phyloP scores from a whole-genome alignment of 805 yeast species.

The Metschnikowia continentalis region DNA sequence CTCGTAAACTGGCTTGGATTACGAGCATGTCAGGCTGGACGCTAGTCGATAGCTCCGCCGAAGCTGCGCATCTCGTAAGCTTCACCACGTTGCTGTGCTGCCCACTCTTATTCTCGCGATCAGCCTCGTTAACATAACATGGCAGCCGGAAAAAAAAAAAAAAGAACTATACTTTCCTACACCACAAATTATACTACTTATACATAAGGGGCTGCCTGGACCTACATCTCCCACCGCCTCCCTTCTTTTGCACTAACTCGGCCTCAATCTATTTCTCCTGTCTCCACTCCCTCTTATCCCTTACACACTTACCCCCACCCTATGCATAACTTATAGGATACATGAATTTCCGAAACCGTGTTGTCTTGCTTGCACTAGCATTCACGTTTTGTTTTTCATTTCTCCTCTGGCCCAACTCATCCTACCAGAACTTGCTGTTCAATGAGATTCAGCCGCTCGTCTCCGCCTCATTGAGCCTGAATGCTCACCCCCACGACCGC shows the following conservation, averaged over 20 bases:
- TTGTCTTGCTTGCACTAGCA: conserved; percentile 6
- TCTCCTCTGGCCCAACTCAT: conserved; percentile 11
- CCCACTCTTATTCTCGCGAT: neutral
- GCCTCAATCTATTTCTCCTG: neutral
- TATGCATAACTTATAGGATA: neutral
- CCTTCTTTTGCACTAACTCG: neutral
- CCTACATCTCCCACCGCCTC: neutral
- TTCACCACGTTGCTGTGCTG: neutral
- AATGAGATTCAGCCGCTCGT: conserved; percentile 8
- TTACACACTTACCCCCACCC: neutral
- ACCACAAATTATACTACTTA: neutral
- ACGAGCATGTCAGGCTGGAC: neutral
- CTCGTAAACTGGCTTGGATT: neutral
- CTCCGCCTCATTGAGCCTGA: conserved; percentile 2
- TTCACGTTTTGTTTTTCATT: conserved; percentile 7
- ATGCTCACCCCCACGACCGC: conserved; percentile 5
- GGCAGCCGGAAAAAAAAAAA: neutral
- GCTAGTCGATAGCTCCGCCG: neutral
- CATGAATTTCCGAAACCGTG: conserved; percentile 14
- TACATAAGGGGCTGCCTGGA: neutral
- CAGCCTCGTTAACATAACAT: neutral
- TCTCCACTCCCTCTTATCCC: neutral
- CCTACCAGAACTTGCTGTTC: conserved; percentile 13
- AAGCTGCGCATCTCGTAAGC: neutral
- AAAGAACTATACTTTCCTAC: neutral